Evolutionary conservation across 2,329 filamentous ascomycete genomes (phyloP).

Genomic region (Fusarium anguioides): DNA sequence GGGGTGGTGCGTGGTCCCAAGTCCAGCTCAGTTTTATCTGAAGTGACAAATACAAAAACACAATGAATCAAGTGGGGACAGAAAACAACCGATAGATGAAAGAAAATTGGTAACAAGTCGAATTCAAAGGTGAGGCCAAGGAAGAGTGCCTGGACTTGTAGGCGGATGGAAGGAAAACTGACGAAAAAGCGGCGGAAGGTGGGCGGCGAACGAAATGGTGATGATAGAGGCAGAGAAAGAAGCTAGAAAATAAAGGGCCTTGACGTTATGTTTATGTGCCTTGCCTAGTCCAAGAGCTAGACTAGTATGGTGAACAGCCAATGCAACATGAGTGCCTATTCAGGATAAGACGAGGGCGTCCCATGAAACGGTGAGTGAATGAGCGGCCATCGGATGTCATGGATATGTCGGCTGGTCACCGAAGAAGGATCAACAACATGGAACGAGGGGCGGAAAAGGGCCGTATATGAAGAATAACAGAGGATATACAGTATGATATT

Average conservation of each 20-base stretch:
- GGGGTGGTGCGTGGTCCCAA: neutral
- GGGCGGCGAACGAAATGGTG: conserved; percentile 12
- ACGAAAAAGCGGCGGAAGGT: conserved; percentile 23
- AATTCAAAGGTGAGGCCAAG: neutral
- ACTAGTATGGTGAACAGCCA: conserved; percentile 8
- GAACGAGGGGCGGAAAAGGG: neutral
- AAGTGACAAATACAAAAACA: neutral
- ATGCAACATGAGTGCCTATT: conserved; percentile 29
- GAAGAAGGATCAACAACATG: conserved; percentile 19
- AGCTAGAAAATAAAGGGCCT: conserved; percentile 17
- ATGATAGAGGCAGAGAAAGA: conserved; percentile 13
- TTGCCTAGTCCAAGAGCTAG: conserved; percentile 25
- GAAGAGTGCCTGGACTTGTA: neutral
- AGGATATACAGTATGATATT: neutral
- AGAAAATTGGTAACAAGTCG: neutral
- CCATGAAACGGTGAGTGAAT: conserved; percentile 29
- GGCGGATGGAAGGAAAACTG: conserved; percentile 5
- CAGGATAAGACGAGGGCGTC: conserved; percentile 29
- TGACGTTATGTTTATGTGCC: conserved; percentile 31
- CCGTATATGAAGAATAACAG: neutral
- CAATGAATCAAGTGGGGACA: neutral
- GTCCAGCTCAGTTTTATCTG: neutral
- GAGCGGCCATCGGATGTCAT: conserved; percentile 16
- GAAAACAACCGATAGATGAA: neutral
- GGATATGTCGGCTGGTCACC: conserved; percentile 18